These are phyloP conservation scores for Schizothecium vesticola DNA, from an alignment of 495 filamentous ascomycete species.

Conservation along the genomic window DNA sequence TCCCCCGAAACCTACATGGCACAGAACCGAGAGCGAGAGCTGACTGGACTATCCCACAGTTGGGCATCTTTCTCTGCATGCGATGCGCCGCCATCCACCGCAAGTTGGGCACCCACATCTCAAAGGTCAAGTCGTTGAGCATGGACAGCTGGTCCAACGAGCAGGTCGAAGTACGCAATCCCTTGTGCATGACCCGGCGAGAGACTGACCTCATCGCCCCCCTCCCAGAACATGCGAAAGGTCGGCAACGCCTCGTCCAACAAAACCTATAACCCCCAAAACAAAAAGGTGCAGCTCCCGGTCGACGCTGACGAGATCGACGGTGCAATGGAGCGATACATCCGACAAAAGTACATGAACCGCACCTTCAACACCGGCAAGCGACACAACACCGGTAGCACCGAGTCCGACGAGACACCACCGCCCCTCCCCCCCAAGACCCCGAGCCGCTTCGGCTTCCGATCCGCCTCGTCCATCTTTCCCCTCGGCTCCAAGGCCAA, in stretches of 20 bases:
- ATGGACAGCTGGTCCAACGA: conserved; percentile 97
- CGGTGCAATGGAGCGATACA: conserved; percentile 86
- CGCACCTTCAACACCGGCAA: conserved; percentile 30
- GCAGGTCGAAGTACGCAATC: conserved; percentile 76
- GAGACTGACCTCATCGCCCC: conserved; percentile 20
- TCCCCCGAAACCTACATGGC: not conserved
- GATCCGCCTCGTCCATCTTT: conserved; percentile 68
- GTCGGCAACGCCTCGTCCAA: conserved; percentile 84
- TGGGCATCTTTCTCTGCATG: conserved; percentile 96
- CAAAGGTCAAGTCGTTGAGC: conserved; percentile 94
- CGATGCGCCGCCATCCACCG: conserved; percentile 93
- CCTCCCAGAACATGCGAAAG: conserved; percentile 76
- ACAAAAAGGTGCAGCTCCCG: conserved; percentile 73
- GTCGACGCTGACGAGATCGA: conserved; percentile 89
- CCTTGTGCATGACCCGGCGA: not conserved
- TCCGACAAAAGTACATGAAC: conserved; percentile 85
- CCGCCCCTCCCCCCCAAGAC: conserved; percentile 85
- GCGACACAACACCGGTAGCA: conserved; percentile 40
- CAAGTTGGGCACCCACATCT: conserved; percentile 94
- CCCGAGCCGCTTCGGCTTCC: conserved; percentile 68
- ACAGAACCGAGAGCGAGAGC: conserved; percentile 4
- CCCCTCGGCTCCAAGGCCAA: conserved; percentile 37
- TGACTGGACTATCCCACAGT: conserved; percentile 43
- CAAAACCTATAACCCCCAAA: conserved; percentile 78
- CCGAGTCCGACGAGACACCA: conserved; percentile 52